Evolutionary conservation across 1,284 basidiomycete genomes (phyloP).

Genomic region (Phellinidium pouzarii): DNA sequence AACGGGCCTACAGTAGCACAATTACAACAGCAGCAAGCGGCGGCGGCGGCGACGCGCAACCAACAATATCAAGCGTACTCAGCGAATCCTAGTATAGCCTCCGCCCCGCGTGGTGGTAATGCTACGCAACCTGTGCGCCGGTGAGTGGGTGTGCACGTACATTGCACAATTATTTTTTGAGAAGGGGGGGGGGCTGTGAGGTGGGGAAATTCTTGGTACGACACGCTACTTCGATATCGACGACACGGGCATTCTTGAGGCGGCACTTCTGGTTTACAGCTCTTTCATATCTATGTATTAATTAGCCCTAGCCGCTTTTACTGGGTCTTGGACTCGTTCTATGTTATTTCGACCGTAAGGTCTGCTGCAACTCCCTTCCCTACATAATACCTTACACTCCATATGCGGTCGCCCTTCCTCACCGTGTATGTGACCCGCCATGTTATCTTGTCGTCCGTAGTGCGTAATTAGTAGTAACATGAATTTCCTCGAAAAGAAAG

Average conservation of each 20-base stretch:
- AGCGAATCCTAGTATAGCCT: conserved; percentile 1
- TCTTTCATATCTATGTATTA: conserved; percentile 9
- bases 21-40: conserved; percentile 8
- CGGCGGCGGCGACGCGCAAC: conserved; percentile 11
- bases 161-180: not conserved
- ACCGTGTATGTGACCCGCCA: not conserved
- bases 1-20: conserved; percentile 13
- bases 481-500: not conserved
- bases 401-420: not conserved
- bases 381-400: not conserved
- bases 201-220: not conserved
- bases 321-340: not conserved
- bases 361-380: not conserved
- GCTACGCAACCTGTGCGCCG: conserved; percentile 10
- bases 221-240: not conserved
- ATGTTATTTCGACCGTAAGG: not conserved
- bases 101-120: not conserved
- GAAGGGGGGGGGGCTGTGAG: not conserved
- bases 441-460: not conserved
- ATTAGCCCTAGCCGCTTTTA: not conserved
- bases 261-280: not conserved
- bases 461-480: not conserved
- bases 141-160: not conserved
- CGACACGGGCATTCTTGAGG: not conserved
- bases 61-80: conserved; percentile 14